These are phyloP conservation scores for Aspergillus sp. DNA, from an alignment of 2,329 filamentous ascomycete species.

Conservation along the genomic window DNA sequence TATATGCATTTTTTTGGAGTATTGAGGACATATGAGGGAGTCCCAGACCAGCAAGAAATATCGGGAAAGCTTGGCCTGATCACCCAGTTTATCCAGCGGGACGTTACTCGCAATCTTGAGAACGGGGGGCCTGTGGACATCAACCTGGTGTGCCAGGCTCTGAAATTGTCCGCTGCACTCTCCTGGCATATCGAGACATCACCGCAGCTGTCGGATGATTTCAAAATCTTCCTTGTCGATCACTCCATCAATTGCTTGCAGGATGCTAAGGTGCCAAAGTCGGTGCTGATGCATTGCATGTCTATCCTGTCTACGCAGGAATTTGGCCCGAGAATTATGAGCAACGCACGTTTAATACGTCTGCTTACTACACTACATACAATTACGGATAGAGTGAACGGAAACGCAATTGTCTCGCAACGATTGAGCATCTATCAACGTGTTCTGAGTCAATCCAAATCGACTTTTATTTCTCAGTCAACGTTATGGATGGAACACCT, in stretches of 20 bases:
- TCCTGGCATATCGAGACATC: slow-evolving; percentile 66
- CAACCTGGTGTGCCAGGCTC: slow-evolving; percentile 65
- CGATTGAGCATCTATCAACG: slow-evolving; percentile 72
- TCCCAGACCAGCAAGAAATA: slow-evolving; percentile 66
- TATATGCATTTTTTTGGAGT: slow-evolving; percentile 72
- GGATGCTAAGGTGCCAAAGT: slow-evolving; percentile 62
- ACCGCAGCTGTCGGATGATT: slow-evolving; percentile 64
- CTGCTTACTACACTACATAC: slow-evolving; percentile 63
- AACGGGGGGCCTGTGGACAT: slow-evolving; percentile 51
- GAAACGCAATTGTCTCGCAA: slow-evolving; percentile 71
- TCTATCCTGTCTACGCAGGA: slow-evolving; percentile 72
- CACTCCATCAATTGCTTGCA: slow-evolving; percentile 67
- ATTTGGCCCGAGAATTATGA: slow-evolving; percentile 69
- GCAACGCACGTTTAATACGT: slow-evolving; percentile 57
- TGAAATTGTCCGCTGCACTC: slow-evolving; percentile 69
- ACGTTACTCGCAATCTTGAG: slow-evolving; percentile 58
- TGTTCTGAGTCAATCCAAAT: slow-evolving; percentile 62
- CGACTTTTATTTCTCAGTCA: slow-evolving; percentile 60
- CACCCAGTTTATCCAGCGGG: slow-evolving; percentile 73
- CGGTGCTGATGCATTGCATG: slow-evolving; percentile 69
- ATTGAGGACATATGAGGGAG: slow-evolving; percentile 70
- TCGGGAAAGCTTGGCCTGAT: slow-evolving; percentile 68
- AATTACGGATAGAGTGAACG: slow-evolving; percentile 64
- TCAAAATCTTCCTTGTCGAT: slow-evolving; percentile 71
- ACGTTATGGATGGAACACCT: slow-evolving; percentile 75